A percentile compares a stretch with the other conserved stretches of the same genome.
These are phyloP conservation scores for Stereum hirsutum DNA, from an alignment of 1,284 basidiomycete species.

Conservation along the genomic window DNA sequence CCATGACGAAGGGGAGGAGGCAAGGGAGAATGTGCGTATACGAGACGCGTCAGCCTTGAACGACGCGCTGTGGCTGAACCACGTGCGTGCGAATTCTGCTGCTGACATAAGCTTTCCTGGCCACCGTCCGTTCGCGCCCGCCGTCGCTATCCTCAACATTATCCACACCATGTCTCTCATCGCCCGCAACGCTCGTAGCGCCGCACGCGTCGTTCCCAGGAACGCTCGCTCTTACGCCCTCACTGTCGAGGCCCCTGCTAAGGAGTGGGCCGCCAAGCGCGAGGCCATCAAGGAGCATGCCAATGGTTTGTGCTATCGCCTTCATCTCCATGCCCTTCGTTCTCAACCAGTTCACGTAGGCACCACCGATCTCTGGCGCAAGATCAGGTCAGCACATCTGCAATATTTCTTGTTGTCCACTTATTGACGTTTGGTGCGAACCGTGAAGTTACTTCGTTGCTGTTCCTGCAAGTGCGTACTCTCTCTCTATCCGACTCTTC, in stretches of 20 bases:
- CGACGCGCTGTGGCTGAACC: too few relatives aligned
- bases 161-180: conserved; percentile 42
- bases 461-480: conserved; percentile 55
- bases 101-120: neutral
- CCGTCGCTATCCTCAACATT: neutral
- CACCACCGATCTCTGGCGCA: conserved; percentile 75
- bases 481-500: neutral
- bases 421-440: neutral
- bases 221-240: conserved; percentile 26
- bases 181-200: conserved; percentile 34
- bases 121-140: conserved; percentile 14
- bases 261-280: conserved; percentile 43
- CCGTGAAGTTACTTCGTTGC: conserved; percentile 64
- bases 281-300: conserved; percentile 62
- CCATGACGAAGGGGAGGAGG: conserved; percentile 31
- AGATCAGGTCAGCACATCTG: conserved; percentile 55
- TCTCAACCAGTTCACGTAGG: conserved; percentile 29
- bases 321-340: conserved; percentile 2
- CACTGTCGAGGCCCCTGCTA: conserved; percentile 29
- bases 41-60: conserved; percentile 17
- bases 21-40: conserved; percentile 2
- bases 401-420: neutral
- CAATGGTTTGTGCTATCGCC: conserved; percentile 33
- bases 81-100: conserved; percentile 6
- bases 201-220: conserved; percentile 27